A percentile compares a stretch with the other conserved stretches of the same genome.
Evolutionary conservation across 164 flowering plant species (phyloP).

Genomic region (Macadamia integrifolia): DNA sequence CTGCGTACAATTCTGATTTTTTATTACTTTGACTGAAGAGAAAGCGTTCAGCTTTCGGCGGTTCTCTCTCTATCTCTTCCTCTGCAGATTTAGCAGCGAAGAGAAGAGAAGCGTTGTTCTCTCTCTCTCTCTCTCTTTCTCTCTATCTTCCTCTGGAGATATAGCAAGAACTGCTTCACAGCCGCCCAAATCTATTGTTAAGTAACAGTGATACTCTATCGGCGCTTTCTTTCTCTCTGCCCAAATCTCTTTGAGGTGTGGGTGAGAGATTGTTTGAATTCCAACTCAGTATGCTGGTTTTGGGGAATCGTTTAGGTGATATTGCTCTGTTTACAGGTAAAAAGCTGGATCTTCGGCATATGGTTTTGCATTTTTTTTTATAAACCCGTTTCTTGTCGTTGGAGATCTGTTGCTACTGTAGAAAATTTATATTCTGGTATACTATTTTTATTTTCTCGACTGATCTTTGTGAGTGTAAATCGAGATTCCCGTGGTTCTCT

Average conservation of each 20-base stretch:
- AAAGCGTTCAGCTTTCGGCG: slow-evolving; percentile 42
- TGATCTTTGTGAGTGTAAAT: neutral
- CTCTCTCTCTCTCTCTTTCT: neutral
- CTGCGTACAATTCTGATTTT: neutral
- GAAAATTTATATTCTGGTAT: too few species aligned
- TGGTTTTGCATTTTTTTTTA: neutral
- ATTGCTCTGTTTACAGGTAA: slow-evolving; percentile 9
- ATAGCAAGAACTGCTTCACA: neutral
- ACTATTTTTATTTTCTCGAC: neutral
- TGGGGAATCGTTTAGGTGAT: neutral
- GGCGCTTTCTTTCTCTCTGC: slow-evolving; percentile 9
- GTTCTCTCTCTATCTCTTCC: slow-evolving; percentile 9
- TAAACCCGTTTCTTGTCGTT: neutral
- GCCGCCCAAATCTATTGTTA: neutral
- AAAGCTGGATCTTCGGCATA: neutral
- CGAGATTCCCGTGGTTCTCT: neutral
- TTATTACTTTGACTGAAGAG: slow-evolving; percentile 31
- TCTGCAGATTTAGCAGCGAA: slow-evolving; percentile 9
- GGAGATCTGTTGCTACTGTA: too few species aligned
- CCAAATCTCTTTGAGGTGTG: neutral
- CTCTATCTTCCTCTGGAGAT: neutral
- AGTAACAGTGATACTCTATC: neutral
- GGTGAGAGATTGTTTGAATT: neutral
- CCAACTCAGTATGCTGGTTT: slow-evolving; percentile 6
- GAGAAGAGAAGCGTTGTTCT: neutral